Conservation (phyloP, 176 grass and related monocot species). For the Thalia dealbata region DNA sequence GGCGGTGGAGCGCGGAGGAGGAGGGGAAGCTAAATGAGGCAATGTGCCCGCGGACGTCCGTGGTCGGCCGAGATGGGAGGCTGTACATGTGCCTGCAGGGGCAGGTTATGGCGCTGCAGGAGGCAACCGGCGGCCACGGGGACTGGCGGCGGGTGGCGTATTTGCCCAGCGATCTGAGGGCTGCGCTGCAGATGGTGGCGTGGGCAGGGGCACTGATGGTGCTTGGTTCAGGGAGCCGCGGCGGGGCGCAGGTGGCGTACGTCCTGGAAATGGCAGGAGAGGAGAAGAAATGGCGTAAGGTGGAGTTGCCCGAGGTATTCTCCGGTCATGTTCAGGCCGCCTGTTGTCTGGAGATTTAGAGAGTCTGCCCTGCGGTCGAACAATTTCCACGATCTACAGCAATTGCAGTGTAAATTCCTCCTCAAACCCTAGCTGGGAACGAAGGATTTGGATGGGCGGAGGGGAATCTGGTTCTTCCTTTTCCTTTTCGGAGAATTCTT, state of each 20-base stretch:
- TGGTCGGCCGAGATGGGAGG: constrained; percentile 8
- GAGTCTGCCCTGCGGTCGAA: no score
- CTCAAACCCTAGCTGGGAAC: no score
- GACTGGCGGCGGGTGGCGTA: constrained; percentile 38
- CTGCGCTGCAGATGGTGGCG: constrained; percentile 19
- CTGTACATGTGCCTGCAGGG: constrained; percentile 57
- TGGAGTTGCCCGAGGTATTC: constrained; percentile 33
- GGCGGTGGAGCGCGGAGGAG: constrained; percentile 27
- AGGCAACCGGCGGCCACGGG: not conserved
- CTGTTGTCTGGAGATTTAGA: constrained; percentile 50
- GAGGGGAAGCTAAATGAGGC: constrained; percentile 35
- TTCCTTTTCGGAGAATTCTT: no score
- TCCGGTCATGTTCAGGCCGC: constrained; percentile 59
- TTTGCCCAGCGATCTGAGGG: constrained; percentile 43
- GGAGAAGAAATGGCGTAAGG: constrained; percentile 25
- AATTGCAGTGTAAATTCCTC: no score
- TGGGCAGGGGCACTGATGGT: constrained; percentile 35
- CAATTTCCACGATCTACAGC: no score
- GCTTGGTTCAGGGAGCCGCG: constrained; percentile 36
- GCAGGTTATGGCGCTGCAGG: constrained; percentile 39
- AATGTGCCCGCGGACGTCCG: constrained; percentile 40
- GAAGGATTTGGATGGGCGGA: no score
- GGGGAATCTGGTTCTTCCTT: no score
- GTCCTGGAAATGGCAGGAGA: constrained; percentile 23
- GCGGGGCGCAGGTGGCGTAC: constrained; percentile 42